A percentile compares a stretch with the other conserved stretches of the same genome.
Conservation (phyloP, 2,329 filamentous ascomycete genomes). For the Aureobasidium subglaciale region DNA sequence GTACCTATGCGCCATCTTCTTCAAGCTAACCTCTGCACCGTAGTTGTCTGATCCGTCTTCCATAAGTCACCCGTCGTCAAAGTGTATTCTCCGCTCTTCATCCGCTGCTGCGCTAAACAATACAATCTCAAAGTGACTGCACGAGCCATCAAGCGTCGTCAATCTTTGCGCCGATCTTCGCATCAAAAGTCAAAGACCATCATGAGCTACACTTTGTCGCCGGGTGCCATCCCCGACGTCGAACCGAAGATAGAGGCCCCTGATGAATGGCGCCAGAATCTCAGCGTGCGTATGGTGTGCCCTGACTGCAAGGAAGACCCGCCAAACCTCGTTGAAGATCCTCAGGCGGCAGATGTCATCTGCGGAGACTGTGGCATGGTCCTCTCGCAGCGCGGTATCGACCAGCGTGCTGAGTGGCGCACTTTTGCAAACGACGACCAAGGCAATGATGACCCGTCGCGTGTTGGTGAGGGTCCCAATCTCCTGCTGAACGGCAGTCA, state of each 20-base stretch:
- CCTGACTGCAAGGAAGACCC: slow-evolving; percentile 85
- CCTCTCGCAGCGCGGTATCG: slow-evolving; percentile 82
- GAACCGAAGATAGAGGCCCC: slow-evolving; percentile 30
- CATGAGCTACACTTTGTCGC: slow-evolving; percentile 35
- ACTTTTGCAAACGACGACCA: slow-evolving; percentile 98
- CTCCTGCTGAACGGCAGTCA: slow-evolving; percentile 84
- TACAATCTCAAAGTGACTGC: slow-evolving; percentile 39
- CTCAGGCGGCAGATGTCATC: slow-evolving; percentile 85
- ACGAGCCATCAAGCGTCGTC: slow-evolving; percentile 39
- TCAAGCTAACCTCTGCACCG: not conserved
- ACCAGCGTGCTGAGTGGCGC: slow-evolving; percentile 95
- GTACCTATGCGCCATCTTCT: not conserved
- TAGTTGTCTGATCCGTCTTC: not conserved
- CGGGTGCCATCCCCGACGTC: slow-evolving; percentile 38
- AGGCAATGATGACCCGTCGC: slow-evolving; percentile 90
- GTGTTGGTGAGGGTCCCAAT: slow-evolving; percentile 92
- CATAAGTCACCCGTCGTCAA: slow-evolving; percentile 41
- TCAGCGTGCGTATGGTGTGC: slow-evolving; percentile 80
- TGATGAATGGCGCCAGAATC: slow-evolving; percentile 66
- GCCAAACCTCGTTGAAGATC: slow-evolving; percentile 90
- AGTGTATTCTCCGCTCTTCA: slow-evolving; percentile 65
- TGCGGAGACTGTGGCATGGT: slow-evolving; percentile 89
- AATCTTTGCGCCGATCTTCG: slow-evolving; percentile 31
- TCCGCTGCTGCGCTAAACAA: slow-evolving; percentile 45
- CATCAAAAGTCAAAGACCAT: slow-evolving; percentile 18